Base-by-base conservation (phyloP, 139 green algal genomes). In the Micractinium sp. region DNA sequence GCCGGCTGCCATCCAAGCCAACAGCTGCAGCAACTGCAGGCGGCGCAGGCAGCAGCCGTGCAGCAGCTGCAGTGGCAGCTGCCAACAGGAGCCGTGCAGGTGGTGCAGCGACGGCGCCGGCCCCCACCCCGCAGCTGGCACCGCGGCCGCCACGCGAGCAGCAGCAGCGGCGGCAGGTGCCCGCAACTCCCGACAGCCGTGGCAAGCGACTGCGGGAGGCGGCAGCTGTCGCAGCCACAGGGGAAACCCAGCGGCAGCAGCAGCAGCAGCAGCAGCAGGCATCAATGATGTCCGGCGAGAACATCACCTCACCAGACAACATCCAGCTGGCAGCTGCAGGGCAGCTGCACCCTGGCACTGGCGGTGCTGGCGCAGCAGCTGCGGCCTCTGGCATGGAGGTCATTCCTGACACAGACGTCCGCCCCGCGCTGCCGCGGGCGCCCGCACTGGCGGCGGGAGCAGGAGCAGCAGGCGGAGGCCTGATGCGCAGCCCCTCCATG, bases 161-260 rank as follows among this genome's bases (percentile, higher is more conserved):
- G 82, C 85, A n/a, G 71, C 71, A 56, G 71, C 85, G n/a, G 36
- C 41, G 39, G 63, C 71, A 88, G 85, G 85, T 82, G 19, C 41
- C 85, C 27, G 71, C 33, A 47, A 81, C 71, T 4, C 85, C 83
- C 22, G 83, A 87, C 83, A 81, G 38, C 38, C 83, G 83, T 0
- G 83, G 83, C 67, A 87, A 80, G 63, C 56, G 2, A 38, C 82
- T 87, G 82, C 82, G 15, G 63, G 31, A 77, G 71, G 31, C 33
- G 67, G 27, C 67, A 35, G 67, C 76, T n/a, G 36, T 38, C 36
- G 35, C 82, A 61, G 53, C 53, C 5, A 31, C 80, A 0, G 33
- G n/a, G n/a, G 63, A 12, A 2, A 19, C 29, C 35, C 35, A 38
- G 36, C 35, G 16, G 33, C 74, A 38, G 15, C 27, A 33, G 71